Base-by-base conservation (phyloP, 1,139 yeast genomes). In the Taiozyma sp. region DNA sequence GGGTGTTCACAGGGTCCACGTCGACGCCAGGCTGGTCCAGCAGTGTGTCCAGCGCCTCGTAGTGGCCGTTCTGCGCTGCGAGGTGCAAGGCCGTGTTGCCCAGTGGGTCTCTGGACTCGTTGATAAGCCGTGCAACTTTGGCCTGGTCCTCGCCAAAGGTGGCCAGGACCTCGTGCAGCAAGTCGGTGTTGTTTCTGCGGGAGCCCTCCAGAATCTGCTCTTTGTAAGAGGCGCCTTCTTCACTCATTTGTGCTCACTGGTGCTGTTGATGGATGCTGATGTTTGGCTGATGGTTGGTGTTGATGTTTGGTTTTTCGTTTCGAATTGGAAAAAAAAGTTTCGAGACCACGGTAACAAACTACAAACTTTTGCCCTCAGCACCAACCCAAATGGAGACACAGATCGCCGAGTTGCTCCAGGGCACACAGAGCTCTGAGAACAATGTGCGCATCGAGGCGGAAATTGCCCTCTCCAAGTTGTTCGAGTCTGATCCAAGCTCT, bases 21-120 rank as follows among this genome's bases (percentile, higher is more conserved):
- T 91, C 97, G 27, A 92, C 92, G 3, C 96, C 97, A 55, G 88
- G 96, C 52, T 86, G 83, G 66, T 93, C 98, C 56, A 93, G 75
- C 30, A 93, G 73, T 46, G 77, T 72, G 65, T 93, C 98, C 64
- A 93, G 74, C 44, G 89, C 89, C 62, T 91, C 97, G 81, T 87
- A 88, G 53, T 90, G 81, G 3, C 98, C 98, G 59, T 81, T 76
- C 55, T 76, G 77, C 42, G 96, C 87, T 28, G 96, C 90, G 48
- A 93, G 69, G 69, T 93, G 98, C 48, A 93, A 74, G 4, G 95
- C 81, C 1, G 91, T 74, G 71, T 90, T 90, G n/a, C 91, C 89
- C 43, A 91, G 76, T 49, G 95, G 80, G 67, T 93, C 98, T 45
- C 70, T 73, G 34, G 96, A 76, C 22, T 74, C 66, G 69, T 93